A percentile compares a stretch with the other conserved stretches of the same genome.
Conservation (phyloP, 768 basidiomycete species). For the Cyathus striatus region DNA sequence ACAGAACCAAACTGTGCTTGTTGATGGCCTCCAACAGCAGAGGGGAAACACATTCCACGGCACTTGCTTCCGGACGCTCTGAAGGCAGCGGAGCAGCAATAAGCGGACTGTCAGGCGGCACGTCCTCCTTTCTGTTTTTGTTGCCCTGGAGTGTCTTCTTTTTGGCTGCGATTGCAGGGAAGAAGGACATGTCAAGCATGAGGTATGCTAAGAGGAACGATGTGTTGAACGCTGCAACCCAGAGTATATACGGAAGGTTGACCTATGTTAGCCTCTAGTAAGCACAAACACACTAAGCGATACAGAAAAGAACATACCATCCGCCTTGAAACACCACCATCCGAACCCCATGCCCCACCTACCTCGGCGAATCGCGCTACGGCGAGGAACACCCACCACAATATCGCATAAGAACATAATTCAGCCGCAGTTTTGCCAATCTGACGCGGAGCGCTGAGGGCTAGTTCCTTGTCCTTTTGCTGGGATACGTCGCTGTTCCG, state of each 20-base stretch:
- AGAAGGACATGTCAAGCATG: slow-evolving; percentile 65
- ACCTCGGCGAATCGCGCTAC: slow-evolving; percentile 32
- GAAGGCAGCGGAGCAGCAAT: slow-evolving; percentile 2
- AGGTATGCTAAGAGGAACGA: slow-evolving; percentile 81
- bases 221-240: slow-evolving; percentile 87
- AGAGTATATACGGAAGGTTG: slow-evolving; percentile 84
- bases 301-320: slow-evolving; percentile 28
- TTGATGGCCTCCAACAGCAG: slow-evolving; percentile 78
- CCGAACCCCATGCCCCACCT: slow-evolving; percentile 18
- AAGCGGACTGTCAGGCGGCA: background rate
- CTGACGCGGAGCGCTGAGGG: slow-evolving; percentile 39
- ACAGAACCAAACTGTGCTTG: slow-evolving; percentile 70
- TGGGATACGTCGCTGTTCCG: slow-evolving; percentile 6
- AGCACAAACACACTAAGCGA: background rate
- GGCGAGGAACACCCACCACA: slow-evolving; percentile 73
- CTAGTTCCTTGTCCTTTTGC: slow-evolving; percentile 8
- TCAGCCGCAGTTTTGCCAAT: slow-evolving; percentile 73
- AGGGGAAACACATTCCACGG: slow-evolving; percentile 27
- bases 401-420: slow-evolving; percentile 65
- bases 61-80: slow-evolving; percentile 1
- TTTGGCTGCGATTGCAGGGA: slow-evolving; percentile 34
- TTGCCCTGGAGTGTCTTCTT: too few relatives aligned
- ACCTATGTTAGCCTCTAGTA: slow-evolving; percentile 43
- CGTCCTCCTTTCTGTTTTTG: slow-evolving; percentile 1
- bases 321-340: slow-evolving; percentile 37